Base-by-base conservation (phyloP, 768 basidiomycete genomes). In the Termitomyces titanicus region DNA sequence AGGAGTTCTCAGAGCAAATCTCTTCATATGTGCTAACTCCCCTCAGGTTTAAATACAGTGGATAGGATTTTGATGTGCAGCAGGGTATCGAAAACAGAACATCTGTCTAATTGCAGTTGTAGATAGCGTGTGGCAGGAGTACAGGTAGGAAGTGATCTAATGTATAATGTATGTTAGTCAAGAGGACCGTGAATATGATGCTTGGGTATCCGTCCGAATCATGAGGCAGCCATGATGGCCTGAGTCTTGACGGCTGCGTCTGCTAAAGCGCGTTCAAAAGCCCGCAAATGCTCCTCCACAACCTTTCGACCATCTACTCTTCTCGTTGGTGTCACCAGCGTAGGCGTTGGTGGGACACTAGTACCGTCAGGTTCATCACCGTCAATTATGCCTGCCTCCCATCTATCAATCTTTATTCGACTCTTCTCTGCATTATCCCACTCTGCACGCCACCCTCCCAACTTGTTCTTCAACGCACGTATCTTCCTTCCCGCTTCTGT, bases 401-500 rank as follows among this genome's bases (percentile, higher is more conserved):
- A 93, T 66, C 75, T 79, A 68, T 91, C 89, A 53, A 94, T 90
- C 67, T 76, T 81, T 55, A 77, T 64, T 33, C 88, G 80, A 64
- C 92, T 94, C 44, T 83, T 80, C 66, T 94, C 92, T 38, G 90
- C 92, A 58, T 85, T 89, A 61, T 94, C 92, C 80, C 86, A 91
- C 53, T 94, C 92, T 31, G 80, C 78, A 52, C 85, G 79, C 86
- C 89, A 90, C 20, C 83, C 88, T 6, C 85, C 86, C 29, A 94
- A 70, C 61, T 88, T 89, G 63, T 93, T 92, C 73, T 89, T 91
- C 58, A 93, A 71, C 13, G 89, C 88, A 47, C 92, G 86, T 39
- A 95, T 85, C 70, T 90, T 92, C 37, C 92, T 81, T 44, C 90
- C 91, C 0, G 92, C 88, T 54, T 95, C 92, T 1, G 91, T 85